These are phyloP conservation scores for Gossypium lobatum DNA, from an alignment of 441 rosid genomes.

Conservation along the genomic window DNA sequence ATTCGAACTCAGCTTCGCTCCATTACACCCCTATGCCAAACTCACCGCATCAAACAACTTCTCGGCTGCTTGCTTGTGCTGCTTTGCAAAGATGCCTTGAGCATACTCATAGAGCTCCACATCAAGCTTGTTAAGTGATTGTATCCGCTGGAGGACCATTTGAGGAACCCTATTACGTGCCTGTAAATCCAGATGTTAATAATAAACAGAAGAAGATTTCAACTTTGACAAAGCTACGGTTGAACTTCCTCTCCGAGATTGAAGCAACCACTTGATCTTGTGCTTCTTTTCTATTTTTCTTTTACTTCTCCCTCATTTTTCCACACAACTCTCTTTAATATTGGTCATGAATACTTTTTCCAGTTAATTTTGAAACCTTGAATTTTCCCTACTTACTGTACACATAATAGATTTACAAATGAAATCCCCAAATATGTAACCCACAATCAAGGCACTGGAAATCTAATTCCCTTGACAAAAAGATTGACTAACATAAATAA, in stretches of 20 bases:
- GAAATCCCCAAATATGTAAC: background rate
- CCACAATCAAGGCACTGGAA: background rate
- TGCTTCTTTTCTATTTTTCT: background rate
- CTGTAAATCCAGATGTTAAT: conserved; percentile 34
- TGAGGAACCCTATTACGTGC: conserved; percentile 53
- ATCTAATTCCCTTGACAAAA: background rate
- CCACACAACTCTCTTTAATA: background rate
- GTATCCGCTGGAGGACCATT: conserved; percentile 57
- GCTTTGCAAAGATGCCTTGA: conserved; percentile 54
- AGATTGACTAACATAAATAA: background rate
- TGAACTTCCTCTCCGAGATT: background rate
- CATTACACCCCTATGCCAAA: background rate
- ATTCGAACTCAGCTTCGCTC: too few species aligned
- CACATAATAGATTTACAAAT: background rate
- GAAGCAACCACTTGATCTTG: background rate
- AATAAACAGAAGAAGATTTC: background rate
- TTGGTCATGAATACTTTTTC: background rate
- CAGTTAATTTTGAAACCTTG: background rate
- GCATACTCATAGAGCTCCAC: conserved; percentile 81
- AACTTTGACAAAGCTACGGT: background rate
- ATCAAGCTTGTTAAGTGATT: conserved; percentile 69
- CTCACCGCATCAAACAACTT: conserved; percentile 38
- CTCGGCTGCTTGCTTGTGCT: conserved; percentile 30
- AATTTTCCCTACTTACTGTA: background rate
- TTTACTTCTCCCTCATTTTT: background rate